Base-by-base conservation (phyloP, 768 basidiomycete genomes). In the Wakefieldia striispora region DNA sequence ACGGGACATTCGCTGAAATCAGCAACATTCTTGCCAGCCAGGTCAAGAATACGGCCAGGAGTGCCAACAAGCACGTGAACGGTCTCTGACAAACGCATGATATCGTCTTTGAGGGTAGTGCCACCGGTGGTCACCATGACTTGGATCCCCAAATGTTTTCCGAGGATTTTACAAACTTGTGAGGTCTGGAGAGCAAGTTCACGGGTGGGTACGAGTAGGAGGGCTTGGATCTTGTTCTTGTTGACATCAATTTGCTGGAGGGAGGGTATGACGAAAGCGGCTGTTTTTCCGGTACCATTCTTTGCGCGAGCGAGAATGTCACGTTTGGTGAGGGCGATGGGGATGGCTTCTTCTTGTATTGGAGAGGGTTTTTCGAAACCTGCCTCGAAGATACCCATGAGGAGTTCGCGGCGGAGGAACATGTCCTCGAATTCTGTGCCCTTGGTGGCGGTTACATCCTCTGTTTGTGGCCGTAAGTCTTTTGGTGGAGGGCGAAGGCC, bases 121-220 rank as follows among this genome's bases (percentile, higher is more conserved):
- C 95, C 95, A 48, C 95, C 95, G 1, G 97, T 99, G 47, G 97
- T 97, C 45, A 98, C 97, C 95, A 99, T 99, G 69, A 99, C 92
- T 72, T 98, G 91, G 27, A 92, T 66, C 45, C 83, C 86, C 82
- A 97, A 88, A 63, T 99, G 95, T 67, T 97, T 97, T 45, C 94
- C 94, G 50, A 98, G 84, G 24, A 79, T 91, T 74, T 98, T 98
- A 76, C 92, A 95, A 43, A 99, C 97, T 76, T 98, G 97, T n/a
- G 91, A 84, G 12, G 97, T 99, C 73, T 98, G 95, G 40, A 99
- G 80, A 8, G 95, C 97, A 33, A 99, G 83, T 75, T 99, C 95
- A 58, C 95, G 90, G n/a, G 95, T 99, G 34, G 95, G 95, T 40
- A 98, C 95, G 55, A 99, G 89, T 52, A 99, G 80, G 51, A 97